These are phyloP conservation scores for Fusarium goolgardi DNA, from an alignment of 2,329 filamentous ascomycete species.

Conservation along the genomic window DNA sequence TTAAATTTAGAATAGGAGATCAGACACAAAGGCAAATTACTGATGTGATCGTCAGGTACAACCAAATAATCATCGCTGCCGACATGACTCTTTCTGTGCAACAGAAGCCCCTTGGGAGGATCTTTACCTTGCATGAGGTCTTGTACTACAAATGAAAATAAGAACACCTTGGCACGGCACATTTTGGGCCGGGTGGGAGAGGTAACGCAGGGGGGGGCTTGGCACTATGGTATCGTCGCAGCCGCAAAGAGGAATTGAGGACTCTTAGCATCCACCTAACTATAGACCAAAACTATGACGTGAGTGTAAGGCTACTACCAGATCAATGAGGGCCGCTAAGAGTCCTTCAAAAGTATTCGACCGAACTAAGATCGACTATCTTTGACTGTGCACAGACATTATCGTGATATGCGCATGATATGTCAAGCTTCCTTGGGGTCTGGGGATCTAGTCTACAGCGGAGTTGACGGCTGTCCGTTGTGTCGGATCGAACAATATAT, in stretches of 20 bases:
- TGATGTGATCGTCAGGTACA: slow-evolving; percentile 32
- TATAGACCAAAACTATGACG: too few species aligned
- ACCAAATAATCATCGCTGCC: background rate
- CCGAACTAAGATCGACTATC: background rate
- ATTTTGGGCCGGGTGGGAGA: background rate
- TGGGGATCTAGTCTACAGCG: background rate
- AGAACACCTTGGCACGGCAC: slow-evolving; percentile 21
- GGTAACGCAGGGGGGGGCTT: background rate
- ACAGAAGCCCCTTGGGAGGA: background rate
- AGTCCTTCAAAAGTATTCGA: background rate
- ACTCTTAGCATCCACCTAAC: too few species aligned
- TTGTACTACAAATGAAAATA: background rate
- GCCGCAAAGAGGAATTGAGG: background rate
- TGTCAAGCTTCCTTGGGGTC: slow-evolving; percentile 8
- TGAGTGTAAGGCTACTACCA: too few species aligned
- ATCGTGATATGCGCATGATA: background rate
- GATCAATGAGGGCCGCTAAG: background rate
- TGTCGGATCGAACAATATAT: background rate
- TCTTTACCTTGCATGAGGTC: slow-evolving; percentile 14
- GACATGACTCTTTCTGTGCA: slow-evolving; percentile 7
- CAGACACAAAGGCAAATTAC: slow-evolving; percentile 1
- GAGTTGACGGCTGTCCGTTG: background rate
- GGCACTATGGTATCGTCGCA: background rate
- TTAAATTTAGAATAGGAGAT: background rate
- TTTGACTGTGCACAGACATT: background rate